These are phyloP conservation scores for Psilocybe cyanescens DNA, from an alignment of 768 basidiomycete genomes.

Conservation along the genomic window DNA sequence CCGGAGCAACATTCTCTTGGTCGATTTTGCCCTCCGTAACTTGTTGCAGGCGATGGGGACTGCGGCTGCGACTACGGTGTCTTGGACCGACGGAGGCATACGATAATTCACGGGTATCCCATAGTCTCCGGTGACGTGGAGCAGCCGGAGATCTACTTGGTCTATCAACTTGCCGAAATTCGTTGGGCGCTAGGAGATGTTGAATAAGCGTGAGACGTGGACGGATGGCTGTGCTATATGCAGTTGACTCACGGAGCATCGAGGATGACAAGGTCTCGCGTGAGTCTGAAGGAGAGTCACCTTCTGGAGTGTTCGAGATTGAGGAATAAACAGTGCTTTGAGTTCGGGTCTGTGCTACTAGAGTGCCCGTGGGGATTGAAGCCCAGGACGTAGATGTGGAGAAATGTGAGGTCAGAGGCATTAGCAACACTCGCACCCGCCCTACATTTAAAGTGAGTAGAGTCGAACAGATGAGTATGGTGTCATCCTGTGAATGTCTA, in stretches of 20 bases:
- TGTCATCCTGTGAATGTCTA: background rate
- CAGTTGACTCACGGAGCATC: conserved; percentile 23
- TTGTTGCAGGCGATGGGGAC: conserved; percentile 4
- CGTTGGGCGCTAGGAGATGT: conserved; percentile 19
- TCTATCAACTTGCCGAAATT: background rate
- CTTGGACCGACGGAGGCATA: background rate
- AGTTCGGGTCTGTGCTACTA: too few species aligned
- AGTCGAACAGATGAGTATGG: conserved; percentile 6
- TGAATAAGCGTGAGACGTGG: conserved; percentile 17
- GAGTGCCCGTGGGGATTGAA: background rate
- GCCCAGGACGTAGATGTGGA: background rate
- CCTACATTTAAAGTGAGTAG: conserved; percentile 21
- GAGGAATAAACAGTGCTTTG: background rate
- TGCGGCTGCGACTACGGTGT: conserved; percentile 2
- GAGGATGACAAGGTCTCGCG: conserved; percentile 6
- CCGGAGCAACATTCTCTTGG: conserved; percentile 32
- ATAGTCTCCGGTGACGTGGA: conserved; percentile 9
- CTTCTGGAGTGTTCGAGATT: background rate
- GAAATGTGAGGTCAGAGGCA: conserved; percentile 37
- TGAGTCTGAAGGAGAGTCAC: background rate
- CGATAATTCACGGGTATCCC: conserved; percentile 15
- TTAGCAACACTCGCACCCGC: conserved; percentile 35
- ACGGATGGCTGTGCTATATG: conserved; percentile 13
- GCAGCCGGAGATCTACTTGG: background rate
- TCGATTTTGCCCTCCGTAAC: conserved; percentile 28